Conservation (phyloP, 1,139 yeast species). For the Wickerhamomyces sp. region DNA sequence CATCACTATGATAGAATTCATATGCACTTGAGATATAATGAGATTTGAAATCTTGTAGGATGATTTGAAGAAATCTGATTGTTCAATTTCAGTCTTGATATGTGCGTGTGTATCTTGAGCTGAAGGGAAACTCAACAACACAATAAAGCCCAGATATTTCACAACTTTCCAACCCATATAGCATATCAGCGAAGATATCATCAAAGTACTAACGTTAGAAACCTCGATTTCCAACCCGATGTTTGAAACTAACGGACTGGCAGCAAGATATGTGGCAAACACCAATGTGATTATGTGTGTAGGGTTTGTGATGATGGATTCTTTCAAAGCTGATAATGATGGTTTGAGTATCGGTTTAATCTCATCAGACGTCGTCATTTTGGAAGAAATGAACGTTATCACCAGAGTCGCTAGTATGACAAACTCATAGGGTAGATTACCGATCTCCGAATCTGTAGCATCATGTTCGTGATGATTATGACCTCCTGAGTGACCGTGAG, state of each 20-base stretch:
- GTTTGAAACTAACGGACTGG: conserved; percentile 25
- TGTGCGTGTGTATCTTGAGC: conserved; percentile 35
- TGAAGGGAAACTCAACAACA: conserved; percentile 50
- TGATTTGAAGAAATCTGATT: conserved; percentile 45
- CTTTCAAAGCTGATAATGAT: conserved; percentile 7
- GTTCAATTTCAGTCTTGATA: conserved; percentile 37
- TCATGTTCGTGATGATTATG: conserved; percentile 19
- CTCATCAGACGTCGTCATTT: conserved; percentile 18
- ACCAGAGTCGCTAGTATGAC: conserved; percentile 24
- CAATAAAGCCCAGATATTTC: conserved; percentile 44
- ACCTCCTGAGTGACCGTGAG: conserved; percentile 31
- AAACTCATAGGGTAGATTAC: conserved; percentile 28
- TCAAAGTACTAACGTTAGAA: conserved; percentile 45
- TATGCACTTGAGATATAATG: conserved; percentile 57
- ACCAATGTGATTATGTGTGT: conserved; percentile 58
- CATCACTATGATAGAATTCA: conserved; percentile 52
- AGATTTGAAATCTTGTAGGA: conserved; percentile 43
- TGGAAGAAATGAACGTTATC: conserved; percentile 29
- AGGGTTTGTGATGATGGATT: conserved; percentile 42
- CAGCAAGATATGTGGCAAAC: conserved; percentile 38
- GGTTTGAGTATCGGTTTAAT: neutral
- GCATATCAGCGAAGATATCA: conserved; percentile 45
- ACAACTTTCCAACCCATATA: conserved; percentile 53
- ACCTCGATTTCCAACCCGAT: conserved; percentile 32
- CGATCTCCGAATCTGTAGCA: conserved; percentile 25